Percentiles rank a stretch among this genome's conserved stretches.
phyloP scores from a whole-genome alignment of 768 basidiomycete species.

The Lactifluus echinatus region DNA sequence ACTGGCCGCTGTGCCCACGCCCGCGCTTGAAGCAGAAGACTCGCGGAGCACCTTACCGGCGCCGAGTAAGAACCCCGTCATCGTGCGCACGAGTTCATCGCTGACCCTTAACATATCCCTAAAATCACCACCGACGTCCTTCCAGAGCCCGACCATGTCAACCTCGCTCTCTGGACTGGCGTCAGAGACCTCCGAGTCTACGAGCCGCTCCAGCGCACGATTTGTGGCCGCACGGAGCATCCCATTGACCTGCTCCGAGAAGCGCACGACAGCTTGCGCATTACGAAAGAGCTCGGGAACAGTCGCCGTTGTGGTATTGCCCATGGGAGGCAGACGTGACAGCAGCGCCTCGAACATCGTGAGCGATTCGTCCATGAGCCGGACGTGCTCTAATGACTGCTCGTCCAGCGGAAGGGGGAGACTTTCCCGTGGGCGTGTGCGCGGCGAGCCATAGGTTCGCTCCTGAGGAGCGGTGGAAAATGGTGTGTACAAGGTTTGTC shows the following conservation, averaged over 20 bases:
- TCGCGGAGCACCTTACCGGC: constrained; percentile 65
- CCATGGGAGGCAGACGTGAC: constrained; percentile 42
- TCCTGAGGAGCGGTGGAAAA: constrained; percentile 14
- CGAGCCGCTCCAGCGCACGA: constrained; percentile 61
- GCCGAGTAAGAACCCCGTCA: constrained; percentile 71
- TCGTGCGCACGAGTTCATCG: constrained; percentile 69
- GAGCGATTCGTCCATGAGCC: constrained; percentile 63
- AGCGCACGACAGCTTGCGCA: constrained; percentile 54
- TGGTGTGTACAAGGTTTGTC: constrained; percentile 10
- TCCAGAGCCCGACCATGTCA: constrained; percentile 54
- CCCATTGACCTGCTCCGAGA: constrained; percentile 59
- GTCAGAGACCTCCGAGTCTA: constrained; percentile 64
- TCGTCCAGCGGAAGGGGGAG: constrained; percentile 14
- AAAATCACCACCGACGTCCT: constrained; percentile 59
- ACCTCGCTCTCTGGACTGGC: constrained; percentile 27
- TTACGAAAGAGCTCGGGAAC: constrained; percentile 48
- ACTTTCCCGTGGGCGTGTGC: constrained; percentile 5
- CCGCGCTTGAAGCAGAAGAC: constrained; percentile 25
- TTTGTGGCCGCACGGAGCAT: constrained; percentile 48
- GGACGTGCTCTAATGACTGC: constrained; percentile 45
- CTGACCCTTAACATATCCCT: constrained; percentile 62
- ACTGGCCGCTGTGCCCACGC: constrained; percentile 21
- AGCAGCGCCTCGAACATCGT: constrained; percentile 62
- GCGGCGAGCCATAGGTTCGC: constrained; percentile 20
- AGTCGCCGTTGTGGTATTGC: constrained; percentile 31